phyloP scores from a whole-genome alignment of 1,284 basidiomycete species.

The Athelia psychrophila region DNA sequence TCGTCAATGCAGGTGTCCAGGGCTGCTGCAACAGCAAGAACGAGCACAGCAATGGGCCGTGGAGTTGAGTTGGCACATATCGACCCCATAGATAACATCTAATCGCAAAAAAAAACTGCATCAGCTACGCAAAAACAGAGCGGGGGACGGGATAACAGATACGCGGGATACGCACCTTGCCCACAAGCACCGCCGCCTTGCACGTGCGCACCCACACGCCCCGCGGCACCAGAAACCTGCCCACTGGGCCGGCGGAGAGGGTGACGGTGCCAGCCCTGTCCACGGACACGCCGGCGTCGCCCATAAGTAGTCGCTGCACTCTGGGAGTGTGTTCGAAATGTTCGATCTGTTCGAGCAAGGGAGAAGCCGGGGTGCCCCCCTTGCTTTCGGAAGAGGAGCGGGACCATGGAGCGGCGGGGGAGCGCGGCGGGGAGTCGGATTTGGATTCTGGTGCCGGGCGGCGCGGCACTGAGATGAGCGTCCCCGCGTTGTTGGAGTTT shows the following conservation, averaged over 20 bases:
- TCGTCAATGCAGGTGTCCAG: conserved; percentile 45
- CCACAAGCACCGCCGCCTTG: conserved; percentile 40
- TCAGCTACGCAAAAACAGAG: background rate
- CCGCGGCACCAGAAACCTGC: conserved; percentile 6
- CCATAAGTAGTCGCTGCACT: background rate
- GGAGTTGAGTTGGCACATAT: conserved; percentile 25
- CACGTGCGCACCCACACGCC: conserved; percentile 23
- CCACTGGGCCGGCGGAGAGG: conserved; percentile 6
- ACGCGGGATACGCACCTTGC: conserved; percentile 48
- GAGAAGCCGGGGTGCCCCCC: background rate
- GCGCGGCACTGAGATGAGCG: background rate
- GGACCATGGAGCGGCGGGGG: background rate
- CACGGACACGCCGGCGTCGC: background rate
- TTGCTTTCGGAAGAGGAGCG: background rate
- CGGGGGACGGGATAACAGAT: conserved; percentile 7
- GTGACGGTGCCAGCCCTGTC: background rate
- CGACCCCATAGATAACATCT: conserved; percentile 31
- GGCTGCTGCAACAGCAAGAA: conserved; percentile 37
- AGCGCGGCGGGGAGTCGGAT: background rate
- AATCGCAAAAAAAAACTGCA: background rate
- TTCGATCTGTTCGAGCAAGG: background rate
- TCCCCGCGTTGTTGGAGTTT: background rate
- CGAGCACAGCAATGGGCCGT: conserved; percentile 12
- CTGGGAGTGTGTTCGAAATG: background rate
- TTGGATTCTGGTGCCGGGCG: background rate